Percentiles rank a stretch among this genome's conserved stretches.
Conservation (phyloP, 768 basidiomycete species). For the Grammothele lineata region DNA sequence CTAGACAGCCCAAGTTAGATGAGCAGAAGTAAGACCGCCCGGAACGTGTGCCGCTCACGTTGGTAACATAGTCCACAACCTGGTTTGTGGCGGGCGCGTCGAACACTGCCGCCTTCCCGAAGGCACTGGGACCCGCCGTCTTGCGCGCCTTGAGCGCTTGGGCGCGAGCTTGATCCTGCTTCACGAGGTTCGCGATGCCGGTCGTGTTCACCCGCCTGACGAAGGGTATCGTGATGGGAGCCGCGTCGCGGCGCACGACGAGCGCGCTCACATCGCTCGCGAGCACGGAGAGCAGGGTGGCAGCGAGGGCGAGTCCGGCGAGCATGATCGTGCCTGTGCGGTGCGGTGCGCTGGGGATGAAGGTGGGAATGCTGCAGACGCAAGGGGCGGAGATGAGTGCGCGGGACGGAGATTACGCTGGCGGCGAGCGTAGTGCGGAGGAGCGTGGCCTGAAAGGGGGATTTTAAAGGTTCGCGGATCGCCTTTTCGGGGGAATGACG, state of each 20-base stretch:
- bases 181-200: conserved; percentile 10
- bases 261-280: conserved; percentile 2
- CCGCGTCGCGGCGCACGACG: conserved; percentile 11
- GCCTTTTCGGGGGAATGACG: background rate
- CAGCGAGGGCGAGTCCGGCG: conserved; percentile 1
- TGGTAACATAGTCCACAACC: conserved; percentile 22
- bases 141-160: conserved; percentile 9
- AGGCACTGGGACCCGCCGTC: conserved; percentile 3
- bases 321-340: conserved; percentile 6
- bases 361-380: background rate
- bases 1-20: conserved; percentile 13
- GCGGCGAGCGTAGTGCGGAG: background rate
- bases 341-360: background rate
- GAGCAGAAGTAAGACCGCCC: background rate
- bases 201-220: conserved; percentile 21
- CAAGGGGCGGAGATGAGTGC: too few relatives aligned
- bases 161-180: conserved; percentile 20
- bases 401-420: conserved; percentile 7
- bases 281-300: background rate
- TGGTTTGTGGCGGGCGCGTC: conserved; percentile 18
- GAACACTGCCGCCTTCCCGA: conserved; percentile 12
- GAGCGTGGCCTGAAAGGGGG: too few relatives aligned
- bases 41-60: conserved; percentile 9
- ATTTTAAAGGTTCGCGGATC: background rate
- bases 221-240: conserved; percentile 16